phyloP scores from a whole-genome alignment of 208 protist genomes.

The Vickermania ingenoplastis region DNA sequence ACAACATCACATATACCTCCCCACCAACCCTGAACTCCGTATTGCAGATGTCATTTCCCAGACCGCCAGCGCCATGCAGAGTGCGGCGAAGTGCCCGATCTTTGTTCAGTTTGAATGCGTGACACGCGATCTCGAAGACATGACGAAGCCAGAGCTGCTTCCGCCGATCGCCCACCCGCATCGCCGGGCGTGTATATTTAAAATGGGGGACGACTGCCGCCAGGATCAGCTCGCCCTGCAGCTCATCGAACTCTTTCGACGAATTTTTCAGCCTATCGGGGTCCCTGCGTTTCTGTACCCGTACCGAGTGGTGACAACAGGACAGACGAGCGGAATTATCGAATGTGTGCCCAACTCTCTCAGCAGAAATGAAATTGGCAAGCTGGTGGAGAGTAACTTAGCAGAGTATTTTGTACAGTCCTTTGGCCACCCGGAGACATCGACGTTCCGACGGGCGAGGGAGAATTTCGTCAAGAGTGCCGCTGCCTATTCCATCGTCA shows the following conservation, averaged over 20 bases:
- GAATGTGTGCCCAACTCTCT: constrained; percentile 83
- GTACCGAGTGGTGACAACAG: constrained; percentile 88
- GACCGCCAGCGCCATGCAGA: constrained; percentile 78
- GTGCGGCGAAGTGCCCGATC: constrained; percentile 87
- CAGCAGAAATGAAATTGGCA: constrained; percentile 87
- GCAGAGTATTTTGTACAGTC: constrained; percentile 88
- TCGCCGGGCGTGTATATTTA: constrained; percentile 85
- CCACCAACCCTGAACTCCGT: constrained; percentile 66
- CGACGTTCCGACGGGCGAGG: constrained; percentile 73
- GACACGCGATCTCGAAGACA: constrained; percentile 31
- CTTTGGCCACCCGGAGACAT: constrained; percentile 78
- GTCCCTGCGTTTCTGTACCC: constrained; percentile 85
- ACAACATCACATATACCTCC: constrained; percentile 66
- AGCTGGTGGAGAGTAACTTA: constrained; percentile 79
- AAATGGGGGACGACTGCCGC: constrained; percentile 93
- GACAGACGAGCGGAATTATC: constrained; percentile 83
- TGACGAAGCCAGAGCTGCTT: constrained; percentile 9
- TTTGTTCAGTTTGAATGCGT: constrained; percentile 82
- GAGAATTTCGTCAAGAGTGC: constrained; percentile 88
- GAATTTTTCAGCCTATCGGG: constrained; percentile 71
- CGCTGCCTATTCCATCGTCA: constrained; percentile 90
- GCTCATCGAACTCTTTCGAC: constrained; percentile 80
- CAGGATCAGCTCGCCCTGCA: constrained; percentile 92
- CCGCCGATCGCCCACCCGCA: too few species aligned
- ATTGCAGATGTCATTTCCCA: constrained; percentile 64